phyloP scores from a whole-genome alignment of 2,329 filamentous ascomycete genomes.

The Pseudohalonectria lignicola region DNA sequence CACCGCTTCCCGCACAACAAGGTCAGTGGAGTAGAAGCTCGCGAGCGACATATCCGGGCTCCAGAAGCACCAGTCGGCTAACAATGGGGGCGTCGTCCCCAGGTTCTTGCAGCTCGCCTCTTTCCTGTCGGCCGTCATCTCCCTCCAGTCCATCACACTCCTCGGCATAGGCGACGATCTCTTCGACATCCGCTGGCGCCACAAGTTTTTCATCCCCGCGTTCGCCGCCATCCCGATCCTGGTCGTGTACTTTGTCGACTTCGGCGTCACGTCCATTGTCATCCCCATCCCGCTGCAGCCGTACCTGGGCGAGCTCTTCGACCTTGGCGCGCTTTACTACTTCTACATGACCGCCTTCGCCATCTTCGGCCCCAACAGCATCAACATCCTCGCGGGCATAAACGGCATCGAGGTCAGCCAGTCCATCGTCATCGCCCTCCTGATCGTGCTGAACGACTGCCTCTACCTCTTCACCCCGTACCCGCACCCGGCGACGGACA shows the following conservation, averaged over 20 bases:
- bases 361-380: constrained; percentile 97
- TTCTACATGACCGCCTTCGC: constrained; percentile 91
- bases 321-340: constrained; percentile 81
- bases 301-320: constrained; percentile 74
- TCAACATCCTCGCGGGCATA: constrained; percentile 99
- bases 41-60: no score
- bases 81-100: neutral
- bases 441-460: constrained; percentile 77
- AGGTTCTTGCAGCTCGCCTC: constrained; percentile 60
- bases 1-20: constrained; percentile 93
- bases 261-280: constrained; percentile 91
- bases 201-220: constrained; percentile 96
- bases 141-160: constrained; percentile 80
- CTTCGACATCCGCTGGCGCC: constrained; percentile 96
- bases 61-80: neutral
- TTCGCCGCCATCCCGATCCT: constrained; percentile 89
- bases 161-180: constrained; percentile 92
- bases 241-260: constrained; percentile 96
- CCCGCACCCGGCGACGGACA: constrained; percentile 88
- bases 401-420: constrained; percentile 97
- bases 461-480: constrained; percentile 78
- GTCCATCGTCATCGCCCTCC: constrained; percentile 76
- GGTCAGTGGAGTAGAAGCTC: no score
- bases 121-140: constrained; percentile 88
- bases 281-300: constrained; percentile 76